These are phyloP conservation scores for Filobasidium floriforme DNA, from an alignment of 768 basidiomycete genomes.

Conservation along the genomic window DNA sequence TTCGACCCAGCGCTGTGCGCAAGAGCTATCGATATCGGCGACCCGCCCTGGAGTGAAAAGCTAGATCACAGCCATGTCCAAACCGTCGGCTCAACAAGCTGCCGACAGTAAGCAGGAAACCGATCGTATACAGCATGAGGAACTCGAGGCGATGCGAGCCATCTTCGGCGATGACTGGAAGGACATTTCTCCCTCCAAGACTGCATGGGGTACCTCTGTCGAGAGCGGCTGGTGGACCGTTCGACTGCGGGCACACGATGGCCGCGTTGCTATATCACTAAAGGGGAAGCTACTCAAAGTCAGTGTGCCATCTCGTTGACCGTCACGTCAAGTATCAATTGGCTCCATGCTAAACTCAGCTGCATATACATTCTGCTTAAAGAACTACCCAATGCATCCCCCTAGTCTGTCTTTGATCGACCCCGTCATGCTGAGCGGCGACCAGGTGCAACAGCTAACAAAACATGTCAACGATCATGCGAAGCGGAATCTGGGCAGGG, in stretches of 20 bases:
- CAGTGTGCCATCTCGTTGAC: conserved; percentile 4
- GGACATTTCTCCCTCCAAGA: conserved; percentile 34
- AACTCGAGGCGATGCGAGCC: conserved; percentile 36
- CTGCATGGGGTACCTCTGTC: conserved; percentile 38
- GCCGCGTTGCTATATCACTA: conserved; percentile 29
- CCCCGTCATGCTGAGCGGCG: conserved; percentile 28
- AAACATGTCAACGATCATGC: conserved; percentile 31
- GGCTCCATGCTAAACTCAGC: not conserved
- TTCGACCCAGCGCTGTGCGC: too few species aligned
- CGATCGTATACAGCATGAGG: conserved; percentile 31
- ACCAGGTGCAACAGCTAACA: conserved; percentile 31
- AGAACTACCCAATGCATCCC: conserved; percentile 35
- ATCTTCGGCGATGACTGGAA: conserved; percentile 39
- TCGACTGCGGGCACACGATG: conserved; percentile 28
- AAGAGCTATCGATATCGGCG: too few species aligned
- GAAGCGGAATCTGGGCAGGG: conserved; percentile 28
- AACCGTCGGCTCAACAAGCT: not conserved
- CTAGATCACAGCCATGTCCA: too few species aligned
- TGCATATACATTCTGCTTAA: not conserved
- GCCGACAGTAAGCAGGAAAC: conserved; percentile 3
- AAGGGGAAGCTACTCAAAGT: conserved; percentile 36
- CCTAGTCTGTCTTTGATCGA: conserved; percentile 27
- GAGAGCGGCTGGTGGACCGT: conserved; percentile 39
- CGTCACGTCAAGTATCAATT: not conserved
- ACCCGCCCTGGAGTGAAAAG: too few species aligned